Evolutionary conservation across 495 filamentous ascomycete genomes (phyloP).

Genomic region (Lasiosphaeria hispida): DNA sequence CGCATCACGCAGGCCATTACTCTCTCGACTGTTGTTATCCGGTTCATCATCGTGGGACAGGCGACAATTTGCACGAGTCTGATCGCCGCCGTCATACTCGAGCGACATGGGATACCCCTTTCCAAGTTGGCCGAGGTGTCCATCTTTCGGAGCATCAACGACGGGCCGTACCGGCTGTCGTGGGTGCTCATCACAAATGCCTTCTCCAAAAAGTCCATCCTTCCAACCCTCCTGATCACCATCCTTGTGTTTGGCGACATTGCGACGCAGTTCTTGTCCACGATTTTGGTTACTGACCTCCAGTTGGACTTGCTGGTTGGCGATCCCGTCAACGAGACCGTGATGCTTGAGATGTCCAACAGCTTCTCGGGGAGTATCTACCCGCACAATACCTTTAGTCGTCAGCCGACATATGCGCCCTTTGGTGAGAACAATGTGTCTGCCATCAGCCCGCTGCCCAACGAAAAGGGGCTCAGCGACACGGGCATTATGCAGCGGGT

Average conservation of each 20-base stretch:
- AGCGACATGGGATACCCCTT: conserved; percentile 21
- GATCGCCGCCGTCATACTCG: conserved; percentile 20
- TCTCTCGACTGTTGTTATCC: conserved; percentile 18
- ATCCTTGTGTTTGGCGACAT: neutral
- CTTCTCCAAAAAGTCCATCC: neutral
- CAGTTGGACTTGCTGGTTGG: neutral
- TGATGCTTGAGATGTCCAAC: conserved; percentile 4
- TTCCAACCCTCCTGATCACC: neutral
- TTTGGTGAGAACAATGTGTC: conserved; percentile 17
- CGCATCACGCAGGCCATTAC: conserved; percentile 17
- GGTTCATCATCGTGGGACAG: conserved; percentile 14
- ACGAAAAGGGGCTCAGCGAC: conserved; percentile 13
- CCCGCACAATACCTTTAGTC: neutral
- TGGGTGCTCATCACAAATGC: conserved; percentile 6
- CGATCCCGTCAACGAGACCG: neutral
- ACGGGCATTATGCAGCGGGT: conserved; percentile 20
- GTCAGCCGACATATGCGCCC: conserved; percentile 10
- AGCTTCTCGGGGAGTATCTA: neutral
- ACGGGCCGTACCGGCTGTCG: conserved; percentile 18
- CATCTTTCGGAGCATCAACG: conserved; percentile 18
- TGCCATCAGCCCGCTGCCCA: conserved; percentile 8
- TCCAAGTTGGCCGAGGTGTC: conserved; percentile 22
- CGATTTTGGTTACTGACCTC: neutral
- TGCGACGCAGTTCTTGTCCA: neutral
- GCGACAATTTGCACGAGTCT: conserved; percentile 19